Conservation (phyloP, 2,329 filamentous ascomycete species). For the Pestalotiopsis fici region DNA sequence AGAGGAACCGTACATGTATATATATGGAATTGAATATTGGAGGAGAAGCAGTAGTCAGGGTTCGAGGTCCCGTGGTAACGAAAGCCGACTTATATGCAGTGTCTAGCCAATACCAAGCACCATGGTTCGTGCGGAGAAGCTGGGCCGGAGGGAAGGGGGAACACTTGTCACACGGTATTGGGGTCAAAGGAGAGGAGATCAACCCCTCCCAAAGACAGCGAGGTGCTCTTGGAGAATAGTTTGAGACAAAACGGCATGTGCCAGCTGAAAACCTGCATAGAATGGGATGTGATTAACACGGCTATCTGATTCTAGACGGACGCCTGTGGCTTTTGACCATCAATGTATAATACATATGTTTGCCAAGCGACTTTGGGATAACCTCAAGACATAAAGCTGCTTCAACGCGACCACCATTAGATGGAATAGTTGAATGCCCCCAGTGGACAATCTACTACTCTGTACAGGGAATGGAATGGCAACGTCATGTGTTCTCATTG, state of each 20-base stretch:
- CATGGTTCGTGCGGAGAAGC: not conserved
- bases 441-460: no score
- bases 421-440: no score
- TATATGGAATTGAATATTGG: not conserved
- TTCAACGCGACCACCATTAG: no score
- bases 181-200: not conserved
- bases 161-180: not conserved
- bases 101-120: not conserved
- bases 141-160: not conserved
- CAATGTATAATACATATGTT: no score
- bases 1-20: not conserved
- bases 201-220: not conserved
- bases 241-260: not conserved
- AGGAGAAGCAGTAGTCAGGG: not conserved
- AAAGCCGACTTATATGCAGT: not conserved
- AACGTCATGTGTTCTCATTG: no score
- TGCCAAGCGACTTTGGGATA: no score
- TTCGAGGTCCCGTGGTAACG: not conserved
- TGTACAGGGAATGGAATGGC: no score
- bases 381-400: no score
- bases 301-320: no score
- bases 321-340: no score
- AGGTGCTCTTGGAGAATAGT: not conserved
- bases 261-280: not conserved
- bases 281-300: no score